Conservation (phyloP, 2,329 filamentous ascomycete genomes). For the Stagonosporopsis vannaccii region DNA sequence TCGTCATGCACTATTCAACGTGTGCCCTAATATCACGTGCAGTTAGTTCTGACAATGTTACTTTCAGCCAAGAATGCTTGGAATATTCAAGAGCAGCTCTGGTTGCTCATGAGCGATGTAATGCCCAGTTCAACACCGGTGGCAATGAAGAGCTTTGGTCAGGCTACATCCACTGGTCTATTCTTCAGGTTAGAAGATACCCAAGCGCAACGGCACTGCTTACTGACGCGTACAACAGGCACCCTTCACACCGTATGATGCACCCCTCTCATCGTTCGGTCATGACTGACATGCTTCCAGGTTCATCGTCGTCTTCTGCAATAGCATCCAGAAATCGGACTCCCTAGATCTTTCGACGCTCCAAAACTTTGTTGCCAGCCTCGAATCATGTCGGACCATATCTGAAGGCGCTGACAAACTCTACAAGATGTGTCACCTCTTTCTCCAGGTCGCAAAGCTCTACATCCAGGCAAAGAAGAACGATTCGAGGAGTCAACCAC, state of each 20-base stretch:
- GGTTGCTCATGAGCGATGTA: conserved; percentile 39
- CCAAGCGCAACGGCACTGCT: conserved; percentile 34
- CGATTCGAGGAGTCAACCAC: conserved; percentile 39
- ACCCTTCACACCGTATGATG: conserved; percentile 54
- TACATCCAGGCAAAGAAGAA: conserved; percentile 67
- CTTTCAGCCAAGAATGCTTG: conserved; percentile 42
- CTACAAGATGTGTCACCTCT: conserved; percentile 67
- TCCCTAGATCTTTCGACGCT: conserved; percentile 62
- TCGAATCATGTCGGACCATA: conserved; percentile 59
- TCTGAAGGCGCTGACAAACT: conserved; percentile 68
- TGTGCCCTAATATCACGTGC: conserved; percentile 44
- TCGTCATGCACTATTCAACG: conserved; percentile 45
- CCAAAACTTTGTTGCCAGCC: conserved; percentile 63
- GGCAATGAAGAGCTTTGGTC: conserved; percentile 45
- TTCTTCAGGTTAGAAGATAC: conserved; percentile 20
- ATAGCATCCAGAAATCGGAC: conserved; percentile 60
- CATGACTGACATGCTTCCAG: conserved; percentile 8
- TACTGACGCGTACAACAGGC: conserved; percentile 44
- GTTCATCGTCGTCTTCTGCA: conserved; percentile 59
- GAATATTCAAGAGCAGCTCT: conserved; percentile 43
- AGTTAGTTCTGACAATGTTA: conserved; percentile 40
- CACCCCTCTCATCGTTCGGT: background rate
- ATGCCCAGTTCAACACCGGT: conserved; percentile 39
- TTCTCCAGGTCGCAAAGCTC: conserved; percentile 66
- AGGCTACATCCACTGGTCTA: conserved; percentile 47